phyloP scores from a whole-genome alignment of 2,329 filamentous ascomycete species.

The Bipolaris oryzae region DNA sequence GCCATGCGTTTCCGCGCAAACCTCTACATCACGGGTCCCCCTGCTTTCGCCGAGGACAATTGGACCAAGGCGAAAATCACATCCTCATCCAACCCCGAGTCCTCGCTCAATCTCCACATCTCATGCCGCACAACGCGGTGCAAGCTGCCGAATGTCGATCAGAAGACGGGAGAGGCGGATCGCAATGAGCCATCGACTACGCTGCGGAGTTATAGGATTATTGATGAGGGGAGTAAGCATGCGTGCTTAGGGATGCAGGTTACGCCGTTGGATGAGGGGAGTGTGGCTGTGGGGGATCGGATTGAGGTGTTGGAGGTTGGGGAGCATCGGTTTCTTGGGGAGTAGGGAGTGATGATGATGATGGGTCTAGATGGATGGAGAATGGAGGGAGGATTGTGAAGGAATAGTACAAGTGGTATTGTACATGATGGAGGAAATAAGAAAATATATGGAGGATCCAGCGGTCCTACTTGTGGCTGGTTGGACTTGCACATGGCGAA shows the following conservation, averaged over 20 bases:
- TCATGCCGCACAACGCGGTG: slow-evolving; percentile 72
- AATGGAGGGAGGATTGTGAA: too few relatives aligned
- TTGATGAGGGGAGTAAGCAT: slow-evolving; percentile 65
- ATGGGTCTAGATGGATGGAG: too few relatives aligned
- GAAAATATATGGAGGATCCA: too few relatives aligned
- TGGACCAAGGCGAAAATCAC: slow-evolving; percentile 64
- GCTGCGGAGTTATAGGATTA: slow-evolving; percentile 62
- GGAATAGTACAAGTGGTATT: too few relatives aligned
- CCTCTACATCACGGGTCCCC: slow-evolving; percentile 69
- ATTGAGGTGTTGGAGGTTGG: slow-evolving; percentile 43
- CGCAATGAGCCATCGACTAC: slow-evolving; percentile 63
- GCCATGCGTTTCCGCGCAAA: slow-evolving; percentile 73
- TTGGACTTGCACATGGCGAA: too few relatives aligned
- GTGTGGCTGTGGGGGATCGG: slow-evolving; percentile 42
- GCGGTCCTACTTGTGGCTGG: too few relatives aligned
- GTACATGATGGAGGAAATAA: too few relatives aligned
- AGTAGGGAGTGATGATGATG: neutral
- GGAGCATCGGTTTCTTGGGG: slow-evolving; percentile 38
- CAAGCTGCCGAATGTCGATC: slow-evolving; percentile 74
- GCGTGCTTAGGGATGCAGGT: slow-evolving; percentile 71
- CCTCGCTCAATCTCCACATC: slow-evolving; percentile 54
- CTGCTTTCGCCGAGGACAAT: slow-evolving; percentile 70
- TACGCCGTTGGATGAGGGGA: slow-evolving; percentile 55
- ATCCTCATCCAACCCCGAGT: slow-evolving; percentile 6
- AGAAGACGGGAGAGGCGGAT: slow-evolving; percentile 63